These are phyloP conservation scores for Gamsiella multidivaricata DNA, from an alignment of 192 early-diverging fungal genomes.

Conservation along the genomic window DNA sequence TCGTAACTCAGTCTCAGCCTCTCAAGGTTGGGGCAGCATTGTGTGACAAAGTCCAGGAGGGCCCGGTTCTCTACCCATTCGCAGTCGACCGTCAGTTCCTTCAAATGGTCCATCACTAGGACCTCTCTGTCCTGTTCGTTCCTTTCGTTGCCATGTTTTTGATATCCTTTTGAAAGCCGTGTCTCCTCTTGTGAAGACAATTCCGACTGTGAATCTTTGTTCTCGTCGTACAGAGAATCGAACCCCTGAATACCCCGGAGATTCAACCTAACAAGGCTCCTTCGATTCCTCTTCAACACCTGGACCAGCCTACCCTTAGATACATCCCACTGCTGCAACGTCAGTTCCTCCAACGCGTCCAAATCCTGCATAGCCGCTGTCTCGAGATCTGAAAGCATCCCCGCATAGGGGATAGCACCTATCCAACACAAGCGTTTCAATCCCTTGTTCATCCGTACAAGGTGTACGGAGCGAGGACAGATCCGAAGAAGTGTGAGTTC, in stretches of 20 bases:
- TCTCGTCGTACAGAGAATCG: background rate
- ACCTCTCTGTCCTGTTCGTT: background rate
- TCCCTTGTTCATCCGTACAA: background rate
- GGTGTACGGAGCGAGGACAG: background rate
- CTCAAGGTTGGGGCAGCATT: conserved; percentile 3
- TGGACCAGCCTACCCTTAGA: background rate
- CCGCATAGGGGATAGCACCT: conserved; percentile 11
- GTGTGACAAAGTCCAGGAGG: conserved; percentile 5
- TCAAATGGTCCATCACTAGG: conserved; percentile 2
- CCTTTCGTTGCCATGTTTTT: background rate
- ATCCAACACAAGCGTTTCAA: conserved; percentile 9
- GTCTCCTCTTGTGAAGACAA: no score
- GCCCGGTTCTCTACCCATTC: conserved; percentile 23
- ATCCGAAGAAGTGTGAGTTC: background rate
- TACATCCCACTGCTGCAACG: conserved; percentile 18
- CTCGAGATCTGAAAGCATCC: conserved; percentile 4
- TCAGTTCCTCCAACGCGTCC: conserved; percentile 1
- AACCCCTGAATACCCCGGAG: background rate
- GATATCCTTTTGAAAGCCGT: no score
- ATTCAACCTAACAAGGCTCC: background rate
- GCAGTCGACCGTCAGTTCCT: conserved; percentile 7
- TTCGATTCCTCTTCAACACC: background rate
- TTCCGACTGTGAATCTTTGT: no score
- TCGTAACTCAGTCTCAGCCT: background rate
- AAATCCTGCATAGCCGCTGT: background rate